Evolutionary conservation across 164 flowering plant species (phyloP).

Genomic region (Umbellularia californica): DNA sequence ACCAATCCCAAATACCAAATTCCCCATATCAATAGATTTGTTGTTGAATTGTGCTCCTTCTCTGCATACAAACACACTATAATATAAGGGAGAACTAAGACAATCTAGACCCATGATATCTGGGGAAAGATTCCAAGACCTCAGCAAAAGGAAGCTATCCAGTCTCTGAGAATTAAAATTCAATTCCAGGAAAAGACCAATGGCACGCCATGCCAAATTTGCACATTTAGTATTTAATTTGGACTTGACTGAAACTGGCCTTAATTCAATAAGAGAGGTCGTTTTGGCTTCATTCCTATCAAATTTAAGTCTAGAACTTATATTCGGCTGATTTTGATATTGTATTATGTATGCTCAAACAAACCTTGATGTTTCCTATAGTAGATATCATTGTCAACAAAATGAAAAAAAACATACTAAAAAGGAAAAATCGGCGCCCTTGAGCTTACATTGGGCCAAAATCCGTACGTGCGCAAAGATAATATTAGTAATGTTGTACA

Average conservation of each 20-base stretch:
- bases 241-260: conserved; percentile 1
- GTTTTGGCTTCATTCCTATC: background rate
- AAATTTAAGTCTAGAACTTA: background rate
- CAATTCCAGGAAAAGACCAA: background rate
- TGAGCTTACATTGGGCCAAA: too few relatives aligned
- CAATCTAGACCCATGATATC: background rate
- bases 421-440: too few relatives aligned
- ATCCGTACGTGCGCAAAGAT: too few relatives aligned
- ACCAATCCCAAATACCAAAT: background rate
- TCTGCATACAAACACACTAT: background rate
- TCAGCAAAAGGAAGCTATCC: background rate
- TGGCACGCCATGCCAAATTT: background rate
- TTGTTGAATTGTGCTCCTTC: background rate
- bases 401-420: too few relatives aligned
- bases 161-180: background rate
- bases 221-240: background rate
- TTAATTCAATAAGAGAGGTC: background rate
- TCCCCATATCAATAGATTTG: background rate
- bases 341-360: background rate
- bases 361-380: background rate
- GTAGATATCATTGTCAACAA: background rate
- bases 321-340: background rate
- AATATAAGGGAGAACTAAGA: background rate
- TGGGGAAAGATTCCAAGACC: background rate
- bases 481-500: background rate